phyloP scores from a whole-genome alignment of 2,329 filamentous ascomycete genomes.

The Paecilomyces sp. region DNA sequence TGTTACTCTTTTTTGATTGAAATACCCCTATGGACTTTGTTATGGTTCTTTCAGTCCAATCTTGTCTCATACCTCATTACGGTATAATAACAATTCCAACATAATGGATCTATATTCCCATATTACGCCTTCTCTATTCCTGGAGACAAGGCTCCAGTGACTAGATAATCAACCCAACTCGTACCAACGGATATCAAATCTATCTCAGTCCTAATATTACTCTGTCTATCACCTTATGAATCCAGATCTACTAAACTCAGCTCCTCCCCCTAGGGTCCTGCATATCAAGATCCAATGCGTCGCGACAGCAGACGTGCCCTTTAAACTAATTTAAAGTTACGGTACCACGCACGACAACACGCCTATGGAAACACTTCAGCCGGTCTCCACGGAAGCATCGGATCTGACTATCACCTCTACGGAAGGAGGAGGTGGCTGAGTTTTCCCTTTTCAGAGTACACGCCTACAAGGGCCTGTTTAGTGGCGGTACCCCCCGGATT shows the following conservation, averaged over 20 bases:
- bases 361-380: background rate
- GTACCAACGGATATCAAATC: too few relatives aligned
- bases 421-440: background rate
- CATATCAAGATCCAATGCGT: background rate
- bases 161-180: too few relatives aligned
- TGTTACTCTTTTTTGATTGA: background rate
- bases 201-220: too few relatives aligned
- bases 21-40: background rate
- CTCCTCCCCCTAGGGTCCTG: background rate
- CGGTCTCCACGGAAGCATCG: background rate
- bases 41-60: background rate
- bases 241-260: background rate
- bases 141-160: too few relatives aligned
- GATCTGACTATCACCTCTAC: background rate
- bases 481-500: background rate
- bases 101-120: too few relatives aligned
- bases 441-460: background rate
- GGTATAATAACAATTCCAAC: background rate
- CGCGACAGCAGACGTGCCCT: background rate
- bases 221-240: too few relatives aligned
- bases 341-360: background rate
- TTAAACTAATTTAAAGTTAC: background rate
- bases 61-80: background rate
- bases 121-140: too few relatives aligned
- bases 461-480: background rate